Evolutionary conservation across 2,329 filamentous ascomycete species (phyloP).

Genomic region (Xenoacremonium recifei): DNA sequence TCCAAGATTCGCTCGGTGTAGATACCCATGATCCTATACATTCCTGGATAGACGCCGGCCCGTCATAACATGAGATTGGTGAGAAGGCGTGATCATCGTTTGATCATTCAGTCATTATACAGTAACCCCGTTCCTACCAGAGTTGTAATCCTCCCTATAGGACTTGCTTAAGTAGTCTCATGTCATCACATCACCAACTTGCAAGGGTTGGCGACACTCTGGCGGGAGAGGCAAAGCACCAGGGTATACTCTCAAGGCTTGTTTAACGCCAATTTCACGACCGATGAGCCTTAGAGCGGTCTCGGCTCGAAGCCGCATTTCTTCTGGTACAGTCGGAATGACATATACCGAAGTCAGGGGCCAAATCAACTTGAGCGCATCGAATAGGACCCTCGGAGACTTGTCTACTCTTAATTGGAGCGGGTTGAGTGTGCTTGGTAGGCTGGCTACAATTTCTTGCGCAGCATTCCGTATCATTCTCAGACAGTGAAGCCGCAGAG

Average conservation of each 20-base stretch:
- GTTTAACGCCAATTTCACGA: constrained; percentile 34
- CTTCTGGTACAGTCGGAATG: constrained; percentile 24
- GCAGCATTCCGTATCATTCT: constrained; percentile 25
- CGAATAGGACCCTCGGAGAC: constrained; percentile 33
- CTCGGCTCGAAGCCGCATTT: constrained; percentile 28
- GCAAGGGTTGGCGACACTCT: constrained; percentile 25
- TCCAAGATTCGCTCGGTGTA: too few relatives aligned
- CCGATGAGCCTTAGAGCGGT: constrained; percentile 32
- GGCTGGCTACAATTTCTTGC: constrained; percentile 26
- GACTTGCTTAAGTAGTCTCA: too few relatives aligned
- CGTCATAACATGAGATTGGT: too few relatives aligned
- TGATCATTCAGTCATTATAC: too few relatives aligned
- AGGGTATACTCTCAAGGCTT: constrained; percentile 29
- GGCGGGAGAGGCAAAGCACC: constrained; percentile 19
- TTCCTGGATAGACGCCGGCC: too few relatives aligned
- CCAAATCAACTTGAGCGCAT: constrained; percentile 38
- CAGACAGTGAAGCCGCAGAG: constrained; percentile 28
- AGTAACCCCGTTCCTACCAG: too few relatives aligned
- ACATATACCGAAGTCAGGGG: constrained; percentile 34
- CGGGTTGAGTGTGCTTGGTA: constrained; percentile 25
- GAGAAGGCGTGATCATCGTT: too few relatives aligned
- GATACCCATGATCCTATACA: too few relatives aligned
- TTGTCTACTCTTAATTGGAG: constrained; percentile 21
- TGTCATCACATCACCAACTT: constrained; percentile 12
- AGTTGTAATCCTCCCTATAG: too few relatives aligned